Conservation (phyloP, 2,329 filamentous ascomycete species). For the Microdochium bolleyi region DNA sequence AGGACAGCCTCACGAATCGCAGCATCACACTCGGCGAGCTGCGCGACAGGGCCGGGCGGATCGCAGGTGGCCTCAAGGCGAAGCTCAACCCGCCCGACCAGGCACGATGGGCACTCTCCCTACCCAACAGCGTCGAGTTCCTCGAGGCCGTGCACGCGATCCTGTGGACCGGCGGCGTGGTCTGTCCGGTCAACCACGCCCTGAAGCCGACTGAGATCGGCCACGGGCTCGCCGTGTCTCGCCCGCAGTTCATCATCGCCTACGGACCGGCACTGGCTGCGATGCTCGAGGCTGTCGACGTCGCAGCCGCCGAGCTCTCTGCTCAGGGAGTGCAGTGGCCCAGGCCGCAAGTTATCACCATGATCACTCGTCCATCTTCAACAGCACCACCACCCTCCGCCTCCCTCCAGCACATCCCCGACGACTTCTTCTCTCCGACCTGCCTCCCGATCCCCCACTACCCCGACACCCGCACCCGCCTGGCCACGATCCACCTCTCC, state of each 20-base stretch:
- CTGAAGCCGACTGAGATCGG: conserved; percentile 29
- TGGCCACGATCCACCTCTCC: conserved; percentile 28
- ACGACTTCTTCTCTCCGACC: conserved; percentile 21
- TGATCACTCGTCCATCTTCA: conserved; percentile 13
- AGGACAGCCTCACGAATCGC: conserved; percentile 34
- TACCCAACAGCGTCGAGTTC: conserved; percentile 36
- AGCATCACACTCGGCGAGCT: conserved; percentile 34
- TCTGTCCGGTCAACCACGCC: conserved; percentile 30
- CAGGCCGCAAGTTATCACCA: conserved; percentile 23
- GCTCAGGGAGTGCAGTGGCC: conserved; percentile 21
- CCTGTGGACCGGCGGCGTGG: conserved; percentile 28
- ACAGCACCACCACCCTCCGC: too few species aligned
- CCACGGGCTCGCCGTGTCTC: conserved; percentile 30
- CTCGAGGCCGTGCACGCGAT: conserved; percentile 32
- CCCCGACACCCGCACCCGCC: conserved; percentile 20
- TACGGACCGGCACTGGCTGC: conserved; percentile 23
- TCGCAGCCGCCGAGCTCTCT: conserved; percentile 17
- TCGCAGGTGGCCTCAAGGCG: conserved; percentile 28
- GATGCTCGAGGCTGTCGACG: conserved; percentile 21
- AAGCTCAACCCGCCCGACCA: conserved; percentile 23
- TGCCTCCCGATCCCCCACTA: conserved; percentile 26
- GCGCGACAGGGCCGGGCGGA: conserved; percentile 27
- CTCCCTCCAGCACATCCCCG: conserved; percentile 18
- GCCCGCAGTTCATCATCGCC: conserved; percentile 29
- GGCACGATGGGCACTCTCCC: conserved; percentile 30